Base-by-base conservation (phyloP, 352 stramenopile species). In the Phytophthora litchii region DNA sequence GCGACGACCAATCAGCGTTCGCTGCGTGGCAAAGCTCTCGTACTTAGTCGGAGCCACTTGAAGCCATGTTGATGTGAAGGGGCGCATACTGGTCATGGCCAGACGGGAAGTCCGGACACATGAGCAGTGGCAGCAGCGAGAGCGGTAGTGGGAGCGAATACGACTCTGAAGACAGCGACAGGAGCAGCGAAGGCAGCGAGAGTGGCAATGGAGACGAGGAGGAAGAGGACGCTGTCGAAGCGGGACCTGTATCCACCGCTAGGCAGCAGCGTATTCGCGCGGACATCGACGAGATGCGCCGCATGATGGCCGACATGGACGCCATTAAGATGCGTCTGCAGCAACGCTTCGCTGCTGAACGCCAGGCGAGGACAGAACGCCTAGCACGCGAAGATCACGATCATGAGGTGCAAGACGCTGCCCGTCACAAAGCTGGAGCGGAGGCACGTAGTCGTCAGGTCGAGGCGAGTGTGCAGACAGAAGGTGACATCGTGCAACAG, bases 271-370 rank as follows among this genome's bases (percentile, higher is more conserved):
- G 55, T 2, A 74, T 89, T 21, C 70, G 60, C 13, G 42, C 35
- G 1, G 74, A 86, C 19, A 60, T 89, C 0, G 58, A 69, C 10
- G 73, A 72, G 45, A 76, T 90, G 57, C 70, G 48, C 11, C 54
- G 54, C 36, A 83, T 90, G 77, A 67, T 80, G 35, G 68, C 50
- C 3, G 74, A 88, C 25, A 91, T 91, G 76, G 72, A 84, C 38
- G 62, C 67, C n/a, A 75, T 89, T 36, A 89, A 79, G 44, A 43
- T 51, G 53, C 74, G 76, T 3, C 46, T 89, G 29, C 60, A 86
- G 50, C 80, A 88, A 25, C 72, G 76, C 8, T 64, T 89, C 6
- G 34, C 48, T 34, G 27, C 50, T 4, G 70, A 74, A 38, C 55
- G 43, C 9, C 53, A 79, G 35, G 51, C 46, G 19, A 66, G 38